phyloP scores from a whole-genome alignment of 441 rosid species.

The Eutrema salsugineum region DNA sequence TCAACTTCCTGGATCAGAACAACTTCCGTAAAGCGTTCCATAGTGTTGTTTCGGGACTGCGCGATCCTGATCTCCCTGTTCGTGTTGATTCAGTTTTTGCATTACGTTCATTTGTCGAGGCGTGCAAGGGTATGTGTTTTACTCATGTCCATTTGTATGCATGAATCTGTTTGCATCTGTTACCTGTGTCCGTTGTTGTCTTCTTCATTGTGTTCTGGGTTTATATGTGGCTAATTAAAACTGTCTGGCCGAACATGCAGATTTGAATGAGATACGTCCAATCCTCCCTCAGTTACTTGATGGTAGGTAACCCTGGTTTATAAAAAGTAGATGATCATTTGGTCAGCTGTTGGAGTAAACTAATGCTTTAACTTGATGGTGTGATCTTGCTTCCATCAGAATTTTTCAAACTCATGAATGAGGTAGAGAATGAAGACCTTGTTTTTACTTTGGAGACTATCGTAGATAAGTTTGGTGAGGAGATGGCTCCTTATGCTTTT shows the following conservation, averaged over 20 bases:
- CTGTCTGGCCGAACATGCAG: constrained; percentile 39
- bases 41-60: constrained; percentile 87
- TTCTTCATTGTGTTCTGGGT: background rate
- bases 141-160: constrained; percentile 4
- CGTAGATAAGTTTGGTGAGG: constrained; percentile 98
- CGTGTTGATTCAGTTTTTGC: constrained; percentile 99
- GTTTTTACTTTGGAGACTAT: constrained; percentile 96
- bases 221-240: background rate
- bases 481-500: constrained; percentile 97
- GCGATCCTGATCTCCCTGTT: constrained; percentile 96
- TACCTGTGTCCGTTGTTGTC: background rate
- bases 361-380: constrained; percentile 10
- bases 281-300: constrained; percentile 97
- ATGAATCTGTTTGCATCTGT: background rate
- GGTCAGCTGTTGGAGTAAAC: background rate
- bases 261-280: constrained; percentile 94
- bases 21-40: constrained; percentile 86
- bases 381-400: constrained; percentile 43
- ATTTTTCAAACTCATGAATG: constrained; percentile 97
- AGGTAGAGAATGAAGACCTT: constrained; percentile 98
- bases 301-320: constrained; percentile 44
- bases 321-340: constrained; percentile 6
- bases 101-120: constrained; percentile 92
- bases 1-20: constrained; percentile 76
- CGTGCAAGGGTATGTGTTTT: constrained; percentile 67